A percentile compares a stretch with the other conserved stretches of the same genome.
Conservation (phyloP, 2,329 filamentous ascomycete species). For the Ceratocystis papillata region DNA sequence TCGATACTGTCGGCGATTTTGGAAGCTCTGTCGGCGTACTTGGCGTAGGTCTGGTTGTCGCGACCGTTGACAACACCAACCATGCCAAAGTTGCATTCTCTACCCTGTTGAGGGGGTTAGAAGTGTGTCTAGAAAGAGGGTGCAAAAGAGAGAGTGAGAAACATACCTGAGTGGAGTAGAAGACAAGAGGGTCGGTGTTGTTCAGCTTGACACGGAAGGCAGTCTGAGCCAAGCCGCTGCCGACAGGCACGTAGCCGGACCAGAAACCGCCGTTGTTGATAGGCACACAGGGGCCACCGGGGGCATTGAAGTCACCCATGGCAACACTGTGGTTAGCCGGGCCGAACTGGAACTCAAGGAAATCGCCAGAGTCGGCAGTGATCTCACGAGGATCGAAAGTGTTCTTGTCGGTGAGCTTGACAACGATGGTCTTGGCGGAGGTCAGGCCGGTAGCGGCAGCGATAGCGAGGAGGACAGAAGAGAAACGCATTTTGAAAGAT, state of each 20-base stretch:
- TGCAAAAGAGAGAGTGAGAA: not conserved
- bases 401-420: slow-evolving; percentile 36
- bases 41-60: slow-evolving; percentile 26
- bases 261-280: slow-evolving; percentile 36
- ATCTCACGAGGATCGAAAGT: slow-evolving; percentile 37
- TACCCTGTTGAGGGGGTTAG: slow-evolving; percentile 16
- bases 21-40: slow-evolving; percentile 19
- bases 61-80: slow-evolving; percentile 30
- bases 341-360: slow-evolving; percentile 45
- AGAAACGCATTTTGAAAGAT: slow-evolving; percentile 11
- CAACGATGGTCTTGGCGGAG: slow-evolving; percentile 28
- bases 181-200: slow-evolving; percentile 29
- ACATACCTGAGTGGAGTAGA: slow-evolving; percentile 29
- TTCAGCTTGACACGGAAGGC: slow-evolving; percentile 29
- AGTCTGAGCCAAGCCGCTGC: slow-evolving; percentile 23
- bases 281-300: slow-evolving; percentile 35
- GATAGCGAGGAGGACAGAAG: slow-evolving; percentile 11
- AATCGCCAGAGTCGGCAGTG: slow-evolving; percentile 37
- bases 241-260: slow-evolving; percentile 34
- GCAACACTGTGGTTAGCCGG: slow-evolving; percentile 42
- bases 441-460: slow-evolving; percentile 19
- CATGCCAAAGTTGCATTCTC: slow-evolving; percentile 31
- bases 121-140: not conserved
- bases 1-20: slow-evolving; percentile 10
- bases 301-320: slow-evolving; percentile 33